Evolutionary conservation across 1,284 basidiomycete species (phyloP), one percentile per base, ranked within the genome.

Genomic region (Phlebopus sp.): DNA sequence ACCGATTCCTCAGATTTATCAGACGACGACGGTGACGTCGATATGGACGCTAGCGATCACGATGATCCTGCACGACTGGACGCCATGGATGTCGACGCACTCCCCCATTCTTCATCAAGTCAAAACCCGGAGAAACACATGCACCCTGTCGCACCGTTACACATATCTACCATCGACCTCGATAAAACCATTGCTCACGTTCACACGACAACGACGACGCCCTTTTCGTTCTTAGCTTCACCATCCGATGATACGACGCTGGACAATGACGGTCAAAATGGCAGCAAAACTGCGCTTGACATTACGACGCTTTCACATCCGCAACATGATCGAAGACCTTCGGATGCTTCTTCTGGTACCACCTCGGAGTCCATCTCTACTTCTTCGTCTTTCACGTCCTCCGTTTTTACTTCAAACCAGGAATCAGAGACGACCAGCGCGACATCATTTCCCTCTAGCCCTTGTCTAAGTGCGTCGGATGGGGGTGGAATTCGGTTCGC

Each of bases 61-160:
- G 49, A 55, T n/a, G 14, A 31, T 19, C n/a, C 19, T 42, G 58
- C 58, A 45, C 68, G 69, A 42, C 52, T 66, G n/a, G 58, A 61
- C 49, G 54, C 51, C 46, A 63, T 62, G 58, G 66, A 72, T 39
- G 29, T 59, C 8, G 63, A 67, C 36, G 42, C n/a, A 46, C 17
- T 49, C 47, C n/a, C 50, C 46, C 30, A 41, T 43, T 41, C 32
- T 49, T 47, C 46, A 15, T 6, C 40, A 52, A 54, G 53, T 32
- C 47, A 52, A 31, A 50, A 48, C 13, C 52, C 54, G 49, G 27
- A 60, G 52, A 42, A 45, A 11, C 74, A 79, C 53, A 81, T 82
- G 79, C 80, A 82, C 55, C 79, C 81, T 1, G 72, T 79, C 32
- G 53, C 69, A 2, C 27, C 27, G 17, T 68, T 72, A 42, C 69